A percentile compares a stretch with the other conserved stretches of the same genome.
Conservation (phyloP, 306 rosid genomes). For the Aeschynomene evenia region DNA sequence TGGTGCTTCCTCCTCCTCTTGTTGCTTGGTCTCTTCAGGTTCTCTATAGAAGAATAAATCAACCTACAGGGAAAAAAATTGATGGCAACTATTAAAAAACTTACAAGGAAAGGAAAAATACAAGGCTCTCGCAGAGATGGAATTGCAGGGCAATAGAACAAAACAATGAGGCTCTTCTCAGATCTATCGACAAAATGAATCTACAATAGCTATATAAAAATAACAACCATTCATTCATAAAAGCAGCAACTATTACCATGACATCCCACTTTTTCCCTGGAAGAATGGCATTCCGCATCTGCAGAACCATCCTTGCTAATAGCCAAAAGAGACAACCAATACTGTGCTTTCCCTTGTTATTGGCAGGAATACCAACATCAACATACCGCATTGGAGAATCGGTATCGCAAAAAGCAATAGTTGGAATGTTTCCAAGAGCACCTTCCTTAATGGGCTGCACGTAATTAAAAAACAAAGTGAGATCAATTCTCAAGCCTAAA, state of each 20-base stretch:
- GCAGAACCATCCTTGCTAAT: conserved; percentile 88
- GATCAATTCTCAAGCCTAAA: neutral
- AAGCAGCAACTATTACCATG: conserved; percentile 51
- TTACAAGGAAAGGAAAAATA: neutral
- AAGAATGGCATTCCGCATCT: conserved; percentile 79
- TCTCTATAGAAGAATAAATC: conserved; percentile 90
- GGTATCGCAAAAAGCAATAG: conserved; percentile 91
- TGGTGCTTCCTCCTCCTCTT: conserved; percentile 69
- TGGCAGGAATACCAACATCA: conserved; percentile 93
- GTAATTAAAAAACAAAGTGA: neutral
- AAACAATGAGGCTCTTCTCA: neutral
- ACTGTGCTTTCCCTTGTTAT: conserved; percentile 90
- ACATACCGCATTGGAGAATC: conserved; percentile 87
- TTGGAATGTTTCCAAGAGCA: conserved; percentile 88
- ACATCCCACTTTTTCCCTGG: conserved; percentile 85
- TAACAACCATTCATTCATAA: neutral
- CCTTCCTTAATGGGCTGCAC: conserved; percentile 93
- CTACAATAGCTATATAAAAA: neutral
- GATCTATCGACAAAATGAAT: neutral
- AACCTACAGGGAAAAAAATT: conserved; percentile 46
- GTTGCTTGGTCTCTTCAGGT: conserved; percentile 78
- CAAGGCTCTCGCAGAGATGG: neutral
- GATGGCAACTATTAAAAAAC: neutral
- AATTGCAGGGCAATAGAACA: neutral
- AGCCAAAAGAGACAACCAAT: conserved; percentile 96